Evolutionary conservation across 352 stramenopile genomes (phyloP).

Genomic region (Albugo laibachii): DNA sequence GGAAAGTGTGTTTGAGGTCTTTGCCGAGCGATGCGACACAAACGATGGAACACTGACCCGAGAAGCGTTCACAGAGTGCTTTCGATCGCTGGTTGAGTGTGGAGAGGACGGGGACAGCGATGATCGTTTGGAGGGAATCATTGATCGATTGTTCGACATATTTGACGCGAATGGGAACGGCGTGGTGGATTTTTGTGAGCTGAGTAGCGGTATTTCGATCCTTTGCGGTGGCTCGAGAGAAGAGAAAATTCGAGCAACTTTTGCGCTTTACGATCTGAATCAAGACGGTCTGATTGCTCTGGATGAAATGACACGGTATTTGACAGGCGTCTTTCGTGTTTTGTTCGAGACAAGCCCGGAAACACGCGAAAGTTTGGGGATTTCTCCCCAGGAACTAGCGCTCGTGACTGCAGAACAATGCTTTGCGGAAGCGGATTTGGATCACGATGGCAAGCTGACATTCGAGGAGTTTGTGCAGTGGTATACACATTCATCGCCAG

Average conservation of each 20-base stretch:
- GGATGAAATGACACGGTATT: conserved; percentile 79
- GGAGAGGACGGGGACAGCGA: conserved; percentile 51
- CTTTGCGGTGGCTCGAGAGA: conserved; percentile 59
- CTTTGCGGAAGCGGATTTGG: conserved; percentile 66
- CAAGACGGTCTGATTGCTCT: conserved; percentile 67
- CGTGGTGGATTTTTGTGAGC: conserved; percentile 67
- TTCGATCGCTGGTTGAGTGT: conserved; percentile 68
- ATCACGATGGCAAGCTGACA: conserved; percentile 56
- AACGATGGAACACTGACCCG: conserved; percentile 63
- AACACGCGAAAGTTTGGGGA: conserved; percentile 28
- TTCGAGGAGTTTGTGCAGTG: conserved; percentile 77
- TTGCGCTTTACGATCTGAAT: conserved; percentile 75
- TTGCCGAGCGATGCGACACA: conserved; percentile 45
- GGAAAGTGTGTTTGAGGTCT: conserved; percentile 72
- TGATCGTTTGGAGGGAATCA: conserved; percentile 31
- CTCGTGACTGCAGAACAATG: conserved; percentile 66
- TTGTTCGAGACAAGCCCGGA: conserved; percentile 63
- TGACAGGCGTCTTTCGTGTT: conserved; percentile 73
- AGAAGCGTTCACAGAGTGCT: conserved; percentile 67
- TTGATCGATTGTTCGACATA: conserved; percentile 63
- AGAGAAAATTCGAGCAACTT: conserved; percentile 72
- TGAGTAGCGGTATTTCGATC: conserved; percentile 63
- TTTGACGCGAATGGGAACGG: conserved; percentile 67
- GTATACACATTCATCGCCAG: conserved; percentile 16
- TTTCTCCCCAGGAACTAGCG: conserved; percentile 49